Evolutionary conservation across 805 yeast species (phyloP), one percentile per base, ranked within the genome.

Genomic region (Teunomyces panamensis): DNA sequence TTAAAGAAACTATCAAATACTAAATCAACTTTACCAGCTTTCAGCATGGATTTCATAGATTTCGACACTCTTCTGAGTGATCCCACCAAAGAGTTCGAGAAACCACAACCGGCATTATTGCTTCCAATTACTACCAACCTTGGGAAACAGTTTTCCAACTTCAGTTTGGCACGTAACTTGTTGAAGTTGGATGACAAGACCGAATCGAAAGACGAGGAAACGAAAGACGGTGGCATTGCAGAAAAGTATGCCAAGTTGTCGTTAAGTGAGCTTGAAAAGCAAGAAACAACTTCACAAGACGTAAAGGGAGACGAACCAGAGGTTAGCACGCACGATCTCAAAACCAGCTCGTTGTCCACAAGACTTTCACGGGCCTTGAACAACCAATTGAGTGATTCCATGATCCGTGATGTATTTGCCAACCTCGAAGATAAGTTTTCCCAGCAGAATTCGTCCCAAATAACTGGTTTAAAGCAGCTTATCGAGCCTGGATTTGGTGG

Each of bases 401-500:
- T 54, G 2, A 60, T 68, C n/a, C 57, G 70, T 16, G 74, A 71
- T 30, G 53, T 68, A 7, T 67, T 70, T 50, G 52, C 56, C 9
- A 49, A 62, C 3, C 55, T 73, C 44, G 69, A 71, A 46, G 50
- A 54, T 42, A 52, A 64, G 50, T 42, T 53, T 46, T 60, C 47
- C 52, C 78, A 16, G 67, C 69, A 29, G 55, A 37, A 37, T 11
- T n/a, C 8, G 16, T 11, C n/a, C 6, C 50, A 46, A 10, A 30
- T 52, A 9, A 56, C 54, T 42, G 10, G 30, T 10, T 58, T 67
- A n/a, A 58, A 58, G 9, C 60, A 65, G 13, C 55, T 79, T 39
- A 71, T 79, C 4, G 77, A 74, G 39, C 73, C 82, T 0, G 76
- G 74, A 5, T 55, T 81, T 26, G 59, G 74, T 10, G 92, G 92